These are phyloP conservation scores for Ulmus americana DNA, from an alignment of 331 rosid species.

Conservation along the genomic window DNA sequence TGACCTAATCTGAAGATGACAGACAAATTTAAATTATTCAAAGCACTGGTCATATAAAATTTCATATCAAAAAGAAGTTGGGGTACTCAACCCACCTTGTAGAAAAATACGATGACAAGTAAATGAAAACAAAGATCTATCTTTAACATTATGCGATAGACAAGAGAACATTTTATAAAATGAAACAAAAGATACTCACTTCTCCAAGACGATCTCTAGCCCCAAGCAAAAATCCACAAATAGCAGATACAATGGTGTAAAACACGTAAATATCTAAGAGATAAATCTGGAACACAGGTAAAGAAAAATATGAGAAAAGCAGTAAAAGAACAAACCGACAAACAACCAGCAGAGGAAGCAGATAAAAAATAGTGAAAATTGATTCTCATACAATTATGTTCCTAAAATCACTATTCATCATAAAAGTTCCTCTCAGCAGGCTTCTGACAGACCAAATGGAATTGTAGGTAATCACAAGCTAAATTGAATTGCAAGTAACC, in stretches of 20 bases:
- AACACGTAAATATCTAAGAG: constrained; percentile 67
- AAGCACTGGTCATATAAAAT: background rate
- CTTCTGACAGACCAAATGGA: too few relatives aligned
- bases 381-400: too few relatives aligned
- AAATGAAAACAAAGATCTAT: background rate
- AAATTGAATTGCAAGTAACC: too few relatives aligned
- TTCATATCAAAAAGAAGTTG: background rate
- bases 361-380: too few relatives aligned
- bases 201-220: constrained; percentile 94
- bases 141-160: background rate
- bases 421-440: too few relatives aligned
- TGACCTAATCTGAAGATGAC: constrained; percentile 74
- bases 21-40: background rate
- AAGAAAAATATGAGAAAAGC: background rate
- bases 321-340: background rate
- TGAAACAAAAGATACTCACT: constrained; percentile 35
- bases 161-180: background rate
- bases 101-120: background rate
- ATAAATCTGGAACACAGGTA: constrained; percentile 56
- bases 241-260: constrained; percentile 69
- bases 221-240: constrained; percentile 85
- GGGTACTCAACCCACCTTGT: too few relatives aligned
- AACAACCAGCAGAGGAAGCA: background rate
- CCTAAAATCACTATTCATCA: too few relatives aligned
- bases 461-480: too few relatives aligned